Evolutionary conservation across 768 basidiomycete species (phyloP).

Genomic region (Tubosaeta brunneosetosa): DNA sequence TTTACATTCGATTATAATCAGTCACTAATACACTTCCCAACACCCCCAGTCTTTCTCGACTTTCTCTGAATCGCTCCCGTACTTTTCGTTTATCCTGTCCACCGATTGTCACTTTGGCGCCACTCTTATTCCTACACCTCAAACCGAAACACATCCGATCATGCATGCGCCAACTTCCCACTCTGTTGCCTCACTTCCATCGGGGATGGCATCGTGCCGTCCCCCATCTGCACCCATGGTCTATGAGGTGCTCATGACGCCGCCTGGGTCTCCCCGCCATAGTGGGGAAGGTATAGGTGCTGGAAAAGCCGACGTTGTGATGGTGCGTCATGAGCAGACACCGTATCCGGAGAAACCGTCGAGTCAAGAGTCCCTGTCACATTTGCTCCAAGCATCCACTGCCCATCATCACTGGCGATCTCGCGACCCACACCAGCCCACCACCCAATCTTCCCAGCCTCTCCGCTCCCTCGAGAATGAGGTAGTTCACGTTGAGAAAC

Average conservation of each 20-base stretch:
- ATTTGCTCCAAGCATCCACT: not conserved
- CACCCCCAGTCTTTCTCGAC: constrained; percentile 4
- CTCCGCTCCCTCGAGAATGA: constrained; percentile 66
- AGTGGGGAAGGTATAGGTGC: constrained; percentile 37
- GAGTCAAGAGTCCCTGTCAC: constrained; percentile 7
- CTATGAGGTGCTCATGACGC: constrained; percentile 62
- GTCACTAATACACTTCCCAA: constrained; percentile 3
- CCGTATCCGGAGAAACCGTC: constrained; percentile 7
- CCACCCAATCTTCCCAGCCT: constrained; percentile 35
- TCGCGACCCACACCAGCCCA: too few species aligned
- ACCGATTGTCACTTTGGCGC: not conserved
- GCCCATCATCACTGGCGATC: too few species aligned
- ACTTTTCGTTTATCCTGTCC: not conserved
- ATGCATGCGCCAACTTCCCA: constrained; percentile 26
- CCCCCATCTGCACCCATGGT: constrained; percentile 42
- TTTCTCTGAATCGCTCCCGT: not conserved
- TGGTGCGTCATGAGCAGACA: constrained; percentile 12
- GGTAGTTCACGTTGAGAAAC: constrained; percentile 53
- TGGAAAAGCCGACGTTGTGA: constrained; percentile 4
- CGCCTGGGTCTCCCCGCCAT: constrained; percentile 59
- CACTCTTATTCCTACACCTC: not conserved
- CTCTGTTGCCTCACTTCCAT: constrained; percentile 9
- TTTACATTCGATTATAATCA: not conserved
- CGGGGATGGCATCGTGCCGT: constrained; percentile 19
- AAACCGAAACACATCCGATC: not conserved